A percentile compares a stretch with the other conserved stretches of the same genome.
Conservation (phyloP, 2,329 filamentous ascomycete species). For the Fusarium oligoseptatum region DNA sequence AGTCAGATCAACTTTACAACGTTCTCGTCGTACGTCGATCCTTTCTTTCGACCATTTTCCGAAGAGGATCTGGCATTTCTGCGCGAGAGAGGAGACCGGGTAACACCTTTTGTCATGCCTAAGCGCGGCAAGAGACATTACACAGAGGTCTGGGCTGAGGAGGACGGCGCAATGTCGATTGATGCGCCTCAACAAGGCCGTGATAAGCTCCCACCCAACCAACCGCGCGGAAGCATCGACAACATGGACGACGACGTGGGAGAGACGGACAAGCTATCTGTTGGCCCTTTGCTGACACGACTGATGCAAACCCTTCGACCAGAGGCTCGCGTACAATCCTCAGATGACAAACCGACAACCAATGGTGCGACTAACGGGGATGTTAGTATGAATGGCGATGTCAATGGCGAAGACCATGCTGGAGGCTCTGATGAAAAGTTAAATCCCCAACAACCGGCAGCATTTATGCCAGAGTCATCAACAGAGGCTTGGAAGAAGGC, state of each 20-base stretch:
- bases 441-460: conserved; percentile 72
- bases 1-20: conserved; percentile 96
- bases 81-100: conserved; percentile 88
- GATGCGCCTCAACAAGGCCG: conserved; percentile 73
- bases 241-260: conserved; percentile 87
- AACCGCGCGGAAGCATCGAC: conserved; percentile 87
- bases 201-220: conserved; percentile 81
- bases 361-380: conserved; percentile 69
- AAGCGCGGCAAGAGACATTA: conserved; percentile 88
- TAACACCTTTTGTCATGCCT: conserved; percentile 87
- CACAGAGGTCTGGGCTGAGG: conserved; percentile 91
- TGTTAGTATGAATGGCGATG: conserved; percentile 66
- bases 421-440: conserved; percentile 55
- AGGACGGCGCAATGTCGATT: conserved; percentile 84
- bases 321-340: conserved; percentile 70
- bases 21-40: conserved; percentile 92
- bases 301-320: conserved; percentile 85
- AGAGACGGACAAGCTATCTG: conserved; percentile 89
- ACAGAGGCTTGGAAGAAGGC: conserved; percentile 84
- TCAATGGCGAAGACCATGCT: conserved; percentile 51
- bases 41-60: conserved; percentile 88
- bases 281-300: conserved; percentile 86
- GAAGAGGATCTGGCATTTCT: conserved; percentile 96
- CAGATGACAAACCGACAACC: conserved; percentile 68
- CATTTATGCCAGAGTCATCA: conserved; percentile 82